Conservation (phyloP, 2,329 filamentous ascomycete genomes). For the Sordariomycetes sp. region DNA sequence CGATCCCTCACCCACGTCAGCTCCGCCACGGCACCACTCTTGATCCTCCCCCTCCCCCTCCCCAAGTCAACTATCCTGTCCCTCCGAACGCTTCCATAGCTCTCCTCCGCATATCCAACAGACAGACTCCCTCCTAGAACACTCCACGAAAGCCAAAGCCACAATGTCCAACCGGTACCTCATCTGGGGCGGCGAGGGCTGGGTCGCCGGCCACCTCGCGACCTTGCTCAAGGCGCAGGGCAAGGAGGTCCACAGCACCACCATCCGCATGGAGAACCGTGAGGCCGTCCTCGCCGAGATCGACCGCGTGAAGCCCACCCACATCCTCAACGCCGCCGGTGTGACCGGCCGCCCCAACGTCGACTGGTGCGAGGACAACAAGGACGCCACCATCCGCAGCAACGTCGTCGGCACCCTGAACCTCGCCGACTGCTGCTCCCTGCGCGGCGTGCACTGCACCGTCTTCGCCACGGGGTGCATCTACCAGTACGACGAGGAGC, state of each 20-base stretch:
- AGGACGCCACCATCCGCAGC: constrained; percentile 54
- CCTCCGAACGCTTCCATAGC: background rate
- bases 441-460: constrained; percentile 49
- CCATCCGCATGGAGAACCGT: constrained; percentile 54
- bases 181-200: constrained; percentile 55
- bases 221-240: constrained; percentile 44
- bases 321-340: constrained; percentile 57
- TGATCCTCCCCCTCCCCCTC: background rate
- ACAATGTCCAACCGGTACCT: constrained; percentile 34
- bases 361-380: constrained; percentile 63
- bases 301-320: constrained; percentile 49
- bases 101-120: background rate
- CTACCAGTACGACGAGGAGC: constrained; percentile 51
- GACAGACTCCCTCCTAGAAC: background rate
- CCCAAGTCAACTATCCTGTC: background rate
- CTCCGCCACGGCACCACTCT: background rate
- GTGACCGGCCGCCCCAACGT: constrained; percentile 58
- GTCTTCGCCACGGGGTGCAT: constrained; percentile 60
- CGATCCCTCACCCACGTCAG: background rate
- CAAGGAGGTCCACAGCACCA: constrained; percentile 50
- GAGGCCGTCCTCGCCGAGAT: constrained; percentile 45
- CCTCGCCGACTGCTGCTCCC: constrained; percentile 49
- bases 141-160: constrained; percentile 7
- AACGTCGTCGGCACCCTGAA: constrained; percentile 58
- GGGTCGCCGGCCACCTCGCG: constrained; percentile 53